These are phyloP conservation scores for Hibiscus syriacus DNA, from an alignment of 345 rosid genomes.

Conservation along the genomic window DNA sequence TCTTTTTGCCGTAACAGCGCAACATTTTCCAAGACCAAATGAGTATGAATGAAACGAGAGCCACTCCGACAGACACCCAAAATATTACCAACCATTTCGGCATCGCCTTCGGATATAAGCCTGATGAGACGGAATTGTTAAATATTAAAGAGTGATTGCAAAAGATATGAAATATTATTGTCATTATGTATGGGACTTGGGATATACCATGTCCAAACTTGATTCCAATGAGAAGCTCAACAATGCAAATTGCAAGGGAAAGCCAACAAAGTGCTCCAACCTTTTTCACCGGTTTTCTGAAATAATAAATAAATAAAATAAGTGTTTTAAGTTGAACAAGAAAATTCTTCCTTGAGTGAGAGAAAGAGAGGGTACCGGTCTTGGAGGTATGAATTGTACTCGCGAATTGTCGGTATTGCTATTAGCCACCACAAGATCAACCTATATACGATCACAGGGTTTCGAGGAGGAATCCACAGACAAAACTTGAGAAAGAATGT, in stretches of 20 bases:
- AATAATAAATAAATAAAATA: neutral
- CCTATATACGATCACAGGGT: constrained; percentile 83
- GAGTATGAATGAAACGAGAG: constrained; percentile 49
- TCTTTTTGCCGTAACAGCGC: constrained; percentile 50
- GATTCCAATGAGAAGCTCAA: constrained; percentile 93
- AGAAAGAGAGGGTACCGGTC: constrained; percentile 43
- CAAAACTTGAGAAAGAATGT: constrained; percentile 97
- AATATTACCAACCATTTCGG: constrained; percentile 63
- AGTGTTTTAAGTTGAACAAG: constrained; percentile 7
- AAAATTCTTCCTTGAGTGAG: neutral
- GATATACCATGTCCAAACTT: constrained; percentile 79
- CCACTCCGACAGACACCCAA: constrained; percentile 63
- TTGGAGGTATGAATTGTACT: constrained; percentile 92
- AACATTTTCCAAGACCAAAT: constrained; percentile 77
- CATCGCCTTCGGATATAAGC: constrained; percentile 82
- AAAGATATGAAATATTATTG: neutral
- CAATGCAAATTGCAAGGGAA: constrained; percentile 85
- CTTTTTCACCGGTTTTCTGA: constrained; percentile 64
- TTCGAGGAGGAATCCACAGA: constrained; percentile 93
- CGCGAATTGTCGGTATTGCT: constrained; percentile 93
- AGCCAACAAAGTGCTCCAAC: constrained; percentile 98
- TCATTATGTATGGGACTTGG: neutral
- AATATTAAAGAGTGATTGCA: too few relatives aligned
- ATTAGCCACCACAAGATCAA: constrained; percentile 97
- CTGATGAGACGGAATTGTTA: constrained; percentile 12